Evolutionary conservation across 1,139 yeast genomes (phyloP).

Genomic region (Diutina scorzettiae): DNA sequence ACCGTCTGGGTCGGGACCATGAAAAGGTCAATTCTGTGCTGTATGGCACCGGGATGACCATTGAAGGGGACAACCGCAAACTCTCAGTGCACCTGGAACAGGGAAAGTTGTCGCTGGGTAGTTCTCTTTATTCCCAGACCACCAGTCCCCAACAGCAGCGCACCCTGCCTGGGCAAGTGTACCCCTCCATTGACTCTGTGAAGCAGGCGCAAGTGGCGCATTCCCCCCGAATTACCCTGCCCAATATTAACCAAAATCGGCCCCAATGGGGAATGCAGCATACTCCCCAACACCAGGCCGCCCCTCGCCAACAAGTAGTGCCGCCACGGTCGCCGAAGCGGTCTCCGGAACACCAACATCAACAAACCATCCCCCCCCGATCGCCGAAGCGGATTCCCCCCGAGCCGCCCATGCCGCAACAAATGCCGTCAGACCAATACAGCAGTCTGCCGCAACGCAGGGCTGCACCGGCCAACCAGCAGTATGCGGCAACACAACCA

Average conservation of each 20-base stretch:
- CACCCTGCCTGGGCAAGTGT: background rate
- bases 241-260: slow-evolving; percentile 24
- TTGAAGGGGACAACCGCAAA: background rate
- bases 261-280: slow-evolving; percentile 6
- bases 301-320: slow-evolving; percentile 7
- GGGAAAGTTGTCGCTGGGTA: background rate
- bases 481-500: background rate
- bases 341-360: slow-evolving; percentile 7
- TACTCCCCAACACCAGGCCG: slow-evolving; percentile 7
- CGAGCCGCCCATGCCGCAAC: slow-evolving; percentile 4
- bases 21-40: slow-evolving; percentile 11
- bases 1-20: slow-evolving; percentile 10
- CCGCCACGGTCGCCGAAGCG: slow-evolving; percentile 6
- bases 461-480: background rate
- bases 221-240: slow-evolving; percentile 26
- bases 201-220: slow-evolving; percentile 8
- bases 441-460: background rate
- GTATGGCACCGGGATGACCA: background rate
- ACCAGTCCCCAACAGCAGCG: slow-evolving; percentile 2
- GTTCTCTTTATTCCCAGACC: background rate
- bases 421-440: background rate
- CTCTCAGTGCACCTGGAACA: background rate
- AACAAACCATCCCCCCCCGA: background rate
- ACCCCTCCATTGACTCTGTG: background rate
- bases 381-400: background rate